Conservation (phyloP, 2,329 filamentous ascomycete genomes). For the Botryotinia calthae region DNA sequence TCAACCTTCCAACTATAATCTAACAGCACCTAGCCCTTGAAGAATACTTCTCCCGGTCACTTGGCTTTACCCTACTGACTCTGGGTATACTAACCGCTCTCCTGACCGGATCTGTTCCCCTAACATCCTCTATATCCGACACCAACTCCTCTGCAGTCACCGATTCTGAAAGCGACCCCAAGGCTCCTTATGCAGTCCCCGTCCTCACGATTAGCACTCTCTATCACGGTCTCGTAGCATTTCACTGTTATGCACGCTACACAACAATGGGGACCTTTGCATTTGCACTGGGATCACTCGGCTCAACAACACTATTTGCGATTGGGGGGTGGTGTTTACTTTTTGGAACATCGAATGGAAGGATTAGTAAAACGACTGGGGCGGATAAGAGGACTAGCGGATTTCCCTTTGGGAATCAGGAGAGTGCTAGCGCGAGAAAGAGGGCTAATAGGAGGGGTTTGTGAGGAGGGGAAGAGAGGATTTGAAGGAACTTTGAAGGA, state of each 20-base stretch:
- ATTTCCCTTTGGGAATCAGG: conserved; percentile 62
- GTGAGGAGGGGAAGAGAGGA: not conserved
- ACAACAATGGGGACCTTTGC: conserved; percentile 48
- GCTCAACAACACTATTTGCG: conserved; percentile 49
- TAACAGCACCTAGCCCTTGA: conserved; percentile 50
- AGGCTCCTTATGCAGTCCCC: conserved; percentile 57
- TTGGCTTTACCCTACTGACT: conserved; percentile 57
- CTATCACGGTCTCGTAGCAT: conserved; percentile 56
- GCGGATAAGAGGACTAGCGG: conserved; percentile 65
- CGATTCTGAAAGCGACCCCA: conserved; percentile 46
- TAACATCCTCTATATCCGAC: conserved; percentile 45
- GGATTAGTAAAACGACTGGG: conserved; percentile 61
- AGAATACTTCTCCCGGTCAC: conserved; percentile 59
- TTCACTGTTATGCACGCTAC: conserved; percentile 61
- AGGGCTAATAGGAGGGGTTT: conserved; percentile 22
- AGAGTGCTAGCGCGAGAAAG: conserved; percentile 40
- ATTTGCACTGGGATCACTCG: conserved; percentile 52
- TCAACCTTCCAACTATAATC: conserved; percentile 14
- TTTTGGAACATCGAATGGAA: conserved; percentile 50
- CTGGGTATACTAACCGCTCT: conserved; percentile 56
- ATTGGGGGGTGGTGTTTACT: conserved; percentile 58
- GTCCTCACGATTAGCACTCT: conserved; percentile 56
- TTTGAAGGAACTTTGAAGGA: not conserved
- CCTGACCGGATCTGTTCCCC: conserved; percentile 61
- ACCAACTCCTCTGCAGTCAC: conserved; percentile 40